A percentile compares a stretch with the other conserved stretches of the same genome.
These are phyloP conservation scores for Sporisorium iseilematis-ciliati DNA, from an alignment of 1,284 basidiomycete genomes.

Conservation along the genomic window DNA sequence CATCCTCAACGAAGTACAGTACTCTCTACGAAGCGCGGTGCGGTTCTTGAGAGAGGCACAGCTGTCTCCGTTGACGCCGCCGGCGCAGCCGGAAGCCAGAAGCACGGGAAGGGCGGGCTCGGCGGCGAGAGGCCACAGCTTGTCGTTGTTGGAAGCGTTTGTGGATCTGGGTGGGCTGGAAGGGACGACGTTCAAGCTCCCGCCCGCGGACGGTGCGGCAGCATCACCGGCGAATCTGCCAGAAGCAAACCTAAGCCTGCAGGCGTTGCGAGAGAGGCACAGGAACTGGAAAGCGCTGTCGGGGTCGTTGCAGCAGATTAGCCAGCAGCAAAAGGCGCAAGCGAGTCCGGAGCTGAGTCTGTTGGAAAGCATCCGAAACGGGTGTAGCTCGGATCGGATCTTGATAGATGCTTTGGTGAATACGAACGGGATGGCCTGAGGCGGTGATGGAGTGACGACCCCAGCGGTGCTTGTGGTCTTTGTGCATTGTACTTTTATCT, in stretches of 20 bases:
- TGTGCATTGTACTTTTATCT: conserved; percentile 9
- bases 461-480: neutral
- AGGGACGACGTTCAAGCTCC: conserved; percentile 42
- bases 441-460: too few species aligned
- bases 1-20: conserved; percentile 57
- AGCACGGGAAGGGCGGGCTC: conserved; percentile 41
- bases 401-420: conserved; percentile 40
- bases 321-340: conserved; percentile 4
- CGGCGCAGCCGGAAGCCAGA: conserved; percentile 32
- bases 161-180: conserved; percentile 36
- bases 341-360: conserved; percentile 11
- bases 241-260: conserved; percentile 35
- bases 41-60: conserved; percentile 42
- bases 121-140: conserved; percentile 29
- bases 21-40: conserved; percentile 38
- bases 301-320: conserved; percentile 32
- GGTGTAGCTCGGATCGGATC: conserved; percentile 25
- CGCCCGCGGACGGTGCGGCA: conserved; percentile 5
- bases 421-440: conserved; percentile 20
- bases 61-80: conserved; percentile 35
- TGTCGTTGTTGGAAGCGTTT: conserved; percentile 50
- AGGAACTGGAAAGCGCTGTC: conserved; percentile 46
- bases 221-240: conserved; percentile 10
- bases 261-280: conserved; percentile 39
- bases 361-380: conserved; percentile 32